Evolutionary conservation across 163 green algal genomes (phyloP), one percentile per base, ranked within the genome.

Genomic region (Botryococcus braunii): DNA sequence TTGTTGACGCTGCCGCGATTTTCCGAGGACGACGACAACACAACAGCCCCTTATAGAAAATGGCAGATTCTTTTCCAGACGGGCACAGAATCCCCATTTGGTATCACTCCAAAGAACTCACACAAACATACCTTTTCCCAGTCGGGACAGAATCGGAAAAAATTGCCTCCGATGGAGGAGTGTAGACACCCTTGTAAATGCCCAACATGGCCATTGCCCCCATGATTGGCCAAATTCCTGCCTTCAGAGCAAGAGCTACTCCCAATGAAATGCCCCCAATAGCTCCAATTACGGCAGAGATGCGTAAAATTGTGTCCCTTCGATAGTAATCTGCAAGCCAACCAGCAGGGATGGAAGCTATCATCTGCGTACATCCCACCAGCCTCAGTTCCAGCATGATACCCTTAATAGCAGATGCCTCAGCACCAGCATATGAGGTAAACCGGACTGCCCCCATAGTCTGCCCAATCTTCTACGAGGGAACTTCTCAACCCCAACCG

Each of bases 71-170:
- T n/a, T n/a, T n/a, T n/a, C n/a, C n/a, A n/a, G n/a, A n/a, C n/a
- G n/a, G n/a, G n/a, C n/a, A n/a, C n/a, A n/a, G n/a, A n/a, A n/a
- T n/a, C n/a, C n/a, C n/a, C n/a, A n/a, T n/a, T n/a, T n/a, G n/a
- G n/a, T n/a, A n/a, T n/a, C n/a, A n/a, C n/a, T n/a, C 0, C 13
- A 62, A 17, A 4, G 32, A 31, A 7, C 40, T 38, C 4, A 48
- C 5, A 59, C 0, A n/a, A 25, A 1, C 64, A 35, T 23, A 73
- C 74, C 70, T 76, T 35, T 62, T 50, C 5, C 72, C 77, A 0
- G 65, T 55, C 23, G 38, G 48, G 37, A 78, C 66, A 5, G 63
- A 77, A 48, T 86, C 79, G 41, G 79, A 72, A 62, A 76, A 86
- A 4, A 86, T 61, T 17, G 74, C 64, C 64, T 86, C 79, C 41